Evolutionary conservation across 352 stramenopile genomes (phyloP), one percentile per base, ranked within the genome.

Genomic region (Thalassiosira exigua): DNA sequence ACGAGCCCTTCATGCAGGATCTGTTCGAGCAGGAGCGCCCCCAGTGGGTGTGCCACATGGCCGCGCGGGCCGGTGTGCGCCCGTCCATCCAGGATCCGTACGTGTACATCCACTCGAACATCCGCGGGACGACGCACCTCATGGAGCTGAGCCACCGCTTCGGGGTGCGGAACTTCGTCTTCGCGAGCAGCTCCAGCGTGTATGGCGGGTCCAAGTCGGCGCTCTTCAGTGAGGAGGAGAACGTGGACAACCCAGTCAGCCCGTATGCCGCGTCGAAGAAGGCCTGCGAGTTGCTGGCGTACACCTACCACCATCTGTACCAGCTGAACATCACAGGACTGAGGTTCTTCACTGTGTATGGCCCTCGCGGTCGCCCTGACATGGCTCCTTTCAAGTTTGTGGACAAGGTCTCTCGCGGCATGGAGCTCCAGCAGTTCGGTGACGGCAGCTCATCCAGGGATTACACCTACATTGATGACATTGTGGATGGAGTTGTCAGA

Each of bases 341-440:
- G 59, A 95, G 96, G 21, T 99, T 99, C 85, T 99, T 99, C 86
- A 99, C 97, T 9, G 97, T 99, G 0, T 99, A 99, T 78, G 97
- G 97, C 69, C 95, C 95, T 12, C 87, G 96, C 17, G 97, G 97
- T 11, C 89, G 97, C 41, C 97, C 97, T 11, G 97, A 99, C 82
- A 99, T 99, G 97, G 97, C 97, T 7, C 96, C 96, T 33, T 98
- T 98, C 91, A 98, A 98, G 91, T 99, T 99, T 71, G 98, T 98
- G 87, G 95, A 99, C 82, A 88, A 95, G 36, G 95, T 99, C 19
- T 95, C 89, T 17, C 87, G 92, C 19, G 97, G 94, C 39, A 59
- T 96, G 26, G 79, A 95, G 42, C 98, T 99, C 39, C 94, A 98
- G 67, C 95, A 98, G 86, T 99, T 98, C 86, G 97, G 97, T 33